Base-by-base conservation (phyloP, 805 yeast genomes). In the Kluyveromyces wickerhamii region DNA sequence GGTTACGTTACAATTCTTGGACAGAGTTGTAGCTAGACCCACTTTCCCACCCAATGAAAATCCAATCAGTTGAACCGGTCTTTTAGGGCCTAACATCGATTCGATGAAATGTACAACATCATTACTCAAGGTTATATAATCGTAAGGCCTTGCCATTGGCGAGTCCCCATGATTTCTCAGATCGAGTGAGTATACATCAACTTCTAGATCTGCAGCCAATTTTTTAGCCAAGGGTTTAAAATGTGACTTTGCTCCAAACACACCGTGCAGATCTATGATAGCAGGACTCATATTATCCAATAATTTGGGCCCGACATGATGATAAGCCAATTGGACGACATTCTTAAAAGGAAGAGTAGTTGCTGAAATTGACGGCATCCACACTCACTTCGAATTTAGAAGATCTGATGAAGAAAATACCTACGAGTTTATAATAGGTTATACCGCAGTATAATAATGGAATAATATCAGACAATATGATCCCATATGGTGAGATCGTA, bases 11-110 rank as follows among this genome's bases (percentile, higher is more conserved):
- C 45, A 13, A 10, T 37, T 24, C 3, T 42, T 35, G 14, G 43
- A 37, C 21, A 76, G 47, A 0, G 71, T 54, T 1, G 64, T 62
- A 30, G 66, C 36, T 68, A 76, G 65, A 0, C 72, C 72, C 1
- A 70, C 65, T 45, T 73, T 74, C 4, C 77, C 80, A 1, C 83
- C 83, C 72, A 76, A 67, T 13, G 78, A 73, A 47, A 71, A 78
- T 0, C 82, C 81, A 9, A 67, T 38, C 3, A 68, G 34, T 24
- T 62, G 50, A 4, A 64, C 54, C 10, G 59, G 58, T 34, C 49
- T 42, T 7, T 47, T 31, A 3, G 15, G n/a, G 9, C 51, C 50
- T 27, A 51, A 36, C 11, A 48, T 40, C 9, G 44, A 43, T 21
- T 57, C 42, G 2, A 71, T 41, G 33, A 63, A 63, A 25, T 49